Evolutionary conservation across 2,329 filamentous ascomycete species (phyloP), one percentile per base, ranked within the genome.

Genomic region (Alternaria sp.): DNA sequence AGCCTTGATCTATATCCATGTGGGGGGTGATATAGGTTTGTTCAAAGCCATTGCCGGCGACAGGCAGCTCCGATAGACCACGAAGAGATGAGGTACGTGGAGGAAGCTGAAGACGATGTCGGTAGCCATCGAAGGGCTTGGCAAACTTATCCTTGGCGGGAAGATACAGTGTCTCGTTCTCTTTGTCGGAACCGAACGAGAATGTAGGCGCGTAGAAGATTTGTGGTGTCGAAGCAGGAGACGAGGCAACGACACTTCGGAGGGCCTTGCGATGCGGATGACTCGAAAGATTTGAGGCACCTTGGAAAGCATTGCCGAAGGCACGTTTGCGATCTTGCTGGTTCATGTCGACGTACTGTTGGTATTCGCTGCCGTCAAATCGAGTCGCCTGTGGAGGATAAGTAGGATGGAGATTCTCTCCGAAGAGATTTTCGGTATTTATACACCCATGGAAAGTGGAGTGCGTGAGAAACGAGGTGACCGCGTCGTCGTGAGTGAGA

Each of bases 221-320:
- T 6, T 12, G 28, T 8, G 45, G 51, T 5, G 44, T 44, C 14
- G 54, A 50, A 6, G 64, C 57, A 54, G 30, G 28, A 53, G 55
- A 46, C 1, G 58, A 50, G 12, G 41, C 21, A 21, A 45, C 9
- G 6, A 55, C 12, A 5, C 54, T 54, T 30, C 47, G 37, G 21
- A 44, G n/a, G 15, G 55, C 57, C 50, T 60, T 60, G 41, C 49
- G 49, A 56, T 45, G 30, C 21, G 50, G 33, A n/a, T 58, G 49
- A 33, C 44, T 46, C 5, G 54, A 47, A 18, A 45, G 25, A 23
- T 44, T 15, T 37, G 54, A 18, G 4, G 11, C 8, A 14, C 49
- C 49, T 5, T 63, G 45, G 28, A 72, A 72, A 2, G 70, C 69
- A 37, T 67, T 63, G 28, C 68, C 71, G 37, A 66, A 71, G 26